phyloP scores from a whole-genome alignment of 371 early-diverging fungal species.

The Thermomucor indicae-seudaticae region DNA sequence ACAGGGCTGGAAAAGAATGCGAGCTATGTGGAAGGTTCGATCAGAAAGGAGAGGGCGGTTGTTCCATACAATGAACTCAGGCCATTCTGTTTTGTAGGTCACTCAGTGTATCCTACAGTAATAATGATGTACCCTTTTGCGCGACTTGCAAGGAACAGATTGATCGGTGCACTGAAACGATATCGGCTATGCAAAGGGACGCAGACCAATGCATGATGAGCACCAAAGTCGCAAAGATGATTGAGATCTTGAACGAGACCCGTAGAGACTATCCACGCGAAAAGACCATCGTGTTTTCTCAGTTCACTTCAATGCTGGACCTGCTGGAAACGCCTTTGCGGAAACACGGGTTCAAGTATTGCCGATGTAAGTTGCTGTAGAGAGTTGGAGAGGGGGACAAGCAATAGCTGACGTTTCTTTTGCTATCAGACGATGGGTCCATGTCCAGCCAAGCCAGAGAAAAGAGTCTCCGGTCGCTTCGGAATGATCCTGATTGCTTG shows the following conservation, averaged over 20 bases:
- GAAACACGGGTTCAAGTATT: conserved; percentile 56
- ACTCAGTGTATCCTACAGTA: too few relatives aligned
- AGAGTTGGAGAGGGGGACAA: too few relatives aligned
- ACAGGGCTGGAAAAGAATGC: conserved; percentile 8
- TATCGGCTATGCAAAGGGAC: background rate
- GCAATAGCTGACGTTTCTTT: conserved; percentile 17
- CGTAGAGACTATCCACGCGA: conserved; percentile 27
- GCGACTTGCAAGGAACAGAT: conserved; percentile 9
- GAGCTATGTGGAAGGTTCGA: conserved; percentile 35
- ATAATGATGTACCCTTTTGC: conserved; percentile 16
- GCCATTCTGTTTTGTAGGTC: too few relatives aligned
- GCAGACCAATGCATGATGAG: conserved; percentile 24
- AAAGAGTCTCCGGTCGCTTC: conserved; percentile 43
- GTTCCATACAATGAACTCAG: too few relatives aligned
- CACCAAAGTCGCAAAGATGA: conserved; percentile 47
- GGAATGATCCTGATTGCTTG: conserved; percentile 44
- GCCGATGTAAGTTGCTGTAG: conserved; percentile 42
- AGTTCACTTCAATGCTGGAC: conserved; percentile 78
- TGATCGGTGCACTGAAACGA: background rate
- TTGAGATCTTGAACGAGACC: conserved; percentile 38
- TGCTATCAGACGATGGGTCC: conserved; percentile 46
- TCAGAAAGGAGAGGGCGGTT: too few relatives aligned
- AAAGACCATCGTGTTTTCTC: conserved; percentile 87
- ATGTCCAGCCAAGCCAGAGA: conserved; percentile 42
- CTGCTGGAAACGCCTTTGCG: conserved; percentile 67